phyloP scores from a whole-genome alignment of 108 stramenopile species.

The Skeletonema tropicum region DNA sequence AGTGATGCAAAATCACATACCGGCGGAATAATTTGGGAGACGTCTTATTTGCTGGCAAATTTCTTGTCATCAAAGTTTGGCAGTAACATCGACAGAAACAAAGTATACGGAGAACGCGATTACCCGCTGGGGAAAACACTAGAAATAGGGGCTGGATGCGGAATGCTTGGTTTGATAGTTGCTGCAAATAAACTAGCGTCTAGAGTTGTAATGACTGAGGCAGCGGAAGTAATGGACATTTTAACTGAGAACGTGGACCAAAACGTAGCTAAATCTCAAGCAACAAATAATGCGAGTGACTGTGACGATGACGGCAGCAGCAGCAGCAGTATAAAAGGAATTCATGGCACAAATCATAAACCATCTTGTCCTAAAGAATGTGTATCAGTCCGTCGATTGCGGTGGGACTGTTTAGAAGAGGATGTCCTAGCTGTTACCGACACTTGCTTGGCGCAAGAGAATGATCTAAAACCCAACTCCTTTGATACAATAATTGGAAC shows the following conservation, averaged over 20 bases:
- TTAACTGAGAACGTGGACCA: conserved; percentile 47
- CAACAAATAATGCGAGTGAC: conserved; percentile 5
- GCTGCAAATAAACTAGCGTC: conserved; percentile 27
- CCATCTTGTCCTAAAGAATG: conserved; percentile 19
- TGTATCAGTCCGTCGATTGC: conserved; percentile 36
- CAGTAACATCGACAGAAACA: background rate
- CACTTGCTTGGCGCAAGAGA: background rate
- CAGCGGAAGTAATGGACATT: conserved; percentile 56
- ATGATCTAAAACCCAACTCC: conserved; percentile 49
- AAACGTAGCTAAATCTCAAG: conserved; percentile 6
- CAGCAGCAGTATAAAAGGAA: background rate
- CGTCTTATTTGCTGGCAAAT: conserved; percentile 55
- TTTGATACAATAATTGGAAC: conserved; percentile 81
- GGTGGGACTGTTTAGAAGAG: conserved; percentile 61
- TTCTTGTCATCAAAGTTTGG: conserved; percentile 32
- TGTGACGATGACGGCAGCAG: background rate
- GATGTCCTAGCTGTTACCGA: conserved; percentile 37
- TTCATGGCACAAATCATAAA: conserved; percentile 25
- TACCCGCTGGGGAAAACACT: conserved; percentile 36
- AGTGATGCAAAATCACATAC: conserved; percentile 58
- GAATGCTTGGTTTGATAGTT: conserved; percentile 61
- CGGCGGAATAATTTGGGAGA: conserved; percentile 86
- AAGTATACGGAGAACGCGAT: background rate
- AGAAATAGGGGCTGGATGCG: conserved; percentile 74
- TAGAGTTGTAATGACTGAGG: conserved; percentile 67